A percentile compares a stretch with the other conserved stretches of the same genome.
phyloP scores from a whole-genome alignment of 176 grass and related monocot genomes.

The Phragmites australis region DNA sequence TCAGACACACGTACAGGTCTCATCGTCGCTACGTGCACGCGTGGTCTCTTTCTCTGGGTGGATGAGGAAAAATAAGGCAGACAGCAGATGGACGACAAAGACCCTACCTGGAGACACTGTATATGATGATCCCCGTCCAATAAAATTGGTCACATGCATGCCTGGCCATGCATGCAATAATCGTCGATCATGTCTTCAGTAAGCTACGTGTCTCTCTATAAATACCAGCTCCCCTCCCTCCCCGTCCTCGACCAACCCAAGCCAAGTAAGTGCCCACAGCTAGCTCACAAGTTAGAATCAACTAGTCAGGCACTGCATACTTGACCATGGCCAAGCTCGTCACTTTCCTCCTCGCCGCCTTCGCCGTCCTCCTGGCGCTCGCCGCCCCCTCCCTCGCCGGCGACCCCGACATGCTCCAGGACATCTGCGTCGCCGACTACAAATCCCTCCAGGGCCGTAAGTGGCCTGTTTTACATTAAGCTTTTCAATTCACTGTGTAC shows the following conservation, averaged over 20 bases:
- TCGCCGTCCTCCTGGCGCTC: slow-evolving; percentile 19
- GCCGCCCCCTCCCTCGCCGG: slow-evolving; percentile 27
- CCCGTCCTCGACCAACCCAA: neutral
- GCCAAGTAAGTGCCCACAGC: too few species aligned
- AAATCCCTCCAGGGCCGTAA: slow-evolving; percentile 57
- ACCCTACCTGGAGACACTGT: neutral
- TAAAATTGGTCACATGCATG: neutral
- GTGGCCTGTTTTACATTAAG: neutral
- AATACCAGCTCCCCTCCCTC: neutral
- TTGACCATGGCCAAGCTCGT: slow-evolving; percentile 36
- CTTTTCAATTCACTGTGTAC: too few species aligned
- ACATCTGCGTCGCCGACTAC: slow-evolving; percentile 81
- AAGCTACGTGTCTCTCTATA: neutral
- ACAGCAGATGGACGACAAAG: neutral
- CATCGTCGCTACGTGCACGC: neutral
- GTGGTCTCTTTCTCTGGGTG: too few species aligned
- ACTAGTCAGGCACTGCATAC: neutral
- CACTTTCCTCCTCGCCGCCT: neutral
- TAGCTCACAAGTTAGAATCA: neutral
- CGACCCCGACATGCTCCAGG: slow-evolving; percentile 85
- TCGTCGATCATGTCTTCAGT: neutral
- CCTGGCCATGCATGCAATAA: neutral
- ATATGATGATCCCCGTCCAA: too few species aligned
- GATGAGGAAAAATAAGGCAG: neutral
- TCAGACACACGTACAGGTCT: neutral